Conservation (phyloP, 352 stramenopile genomes). For the Pythium scleroteichum region DNA sequence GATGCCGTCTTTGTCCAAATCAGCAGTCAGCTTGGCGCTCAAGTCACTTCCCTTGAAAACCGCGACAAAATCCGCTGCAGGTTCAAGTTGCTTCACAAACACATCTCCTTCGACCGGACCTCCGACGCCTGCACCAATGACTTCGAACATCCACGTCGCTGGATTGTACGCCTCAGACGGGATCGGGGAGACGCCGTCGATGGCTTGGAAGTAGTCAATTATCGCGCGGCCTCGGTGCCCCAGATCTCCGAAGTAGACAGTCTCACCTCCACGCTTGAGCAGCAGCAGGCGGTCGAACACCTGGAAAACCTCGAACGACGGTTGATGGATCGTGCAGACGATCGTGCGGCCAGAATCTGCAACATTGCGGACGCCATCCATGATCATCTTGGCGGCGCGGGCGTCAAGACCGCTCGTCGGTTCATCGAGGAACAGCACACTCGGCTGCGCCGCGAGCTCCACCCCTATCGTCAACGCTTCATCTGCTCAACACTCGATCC, state of each 20-base stretch:
- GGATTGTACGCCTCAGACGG: slow-evolving; percentile 62
- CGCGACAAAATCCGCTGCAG: slow-evolving; percentile 32
- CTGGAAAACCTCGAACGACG: slow-evolving; percentile 86
- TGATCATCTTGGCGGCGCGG: slow-evolving; percentile 82
- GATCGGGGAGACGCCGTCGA: slow-evolving; percentile 62
- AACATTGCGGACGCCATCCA: slow-evolving; percentile 89
- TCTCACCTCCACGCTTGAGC: slow-evolving; percentile 68
- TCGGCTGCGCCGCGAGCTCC: slow-evolving; percentile 88
- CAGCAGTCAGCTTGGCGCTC: slow-evolving; percentile 27
- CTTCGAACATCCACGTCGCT: slow-evolving; percentile 69
- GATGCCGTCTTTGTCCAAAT: slow-evolving; percentile 34
- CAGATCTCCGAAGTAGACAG: slow-evolving; percentile 57
- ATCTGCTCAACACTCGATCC: slow-evolving; percentile 58
- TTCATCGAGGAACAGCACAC: slow-evolving; percentile 90
- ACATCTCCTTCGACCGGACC: background rate
- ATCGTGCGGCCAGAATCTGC: slow-evolving; percentile 80
- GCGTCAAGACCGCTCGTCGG: slow-evolving; percentile 91
- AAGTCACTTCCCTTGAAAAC: slow-evolving; percentile 38
- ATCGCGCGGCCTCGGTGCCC: slow-evolving; percentile 33
- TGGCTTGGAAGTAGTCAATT: slow-evolving; percentile 65
- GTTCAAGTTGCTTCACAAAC: background rate
- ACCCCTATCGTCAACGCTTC: slow-evolving; percentile 87
- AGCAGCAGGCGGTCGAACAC: slow-evolving; percentile 90
- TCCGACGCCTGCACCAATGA: slow-evolving; percentile 58
- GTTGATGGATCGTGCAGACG: slow-evolving; percentile 89